These are phyloP conservation scores for Paradendryphiella salina DNA, from an alignment of 2,329 filamentous ascomycete species.

Conservation along the genomic window DNA sequence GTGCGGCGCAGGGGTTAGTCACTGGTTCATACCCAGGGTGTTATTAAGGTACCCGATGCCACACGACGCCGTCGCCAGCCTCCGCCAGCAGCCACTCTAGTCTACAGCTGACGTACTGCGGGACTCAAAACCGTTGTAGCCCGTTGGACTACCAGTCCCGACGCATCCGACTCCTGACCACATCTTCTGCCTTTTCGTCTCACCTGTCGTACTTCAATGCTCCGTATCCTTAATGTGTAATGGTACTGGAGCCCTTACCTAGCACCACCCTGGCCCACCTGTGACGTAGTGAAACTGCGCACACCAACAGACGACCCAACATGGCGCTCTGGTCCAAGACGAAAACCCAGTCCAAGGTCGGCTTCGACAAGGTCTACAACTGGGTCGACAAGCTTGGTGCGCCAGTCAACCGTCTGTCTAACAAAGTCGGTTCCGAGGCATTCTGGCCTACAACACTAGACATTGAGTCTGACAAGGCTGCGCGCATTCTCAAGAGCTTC, in stretches of 20 bases:
- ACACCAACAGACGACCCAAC: constrained; percentile 4
- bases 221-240: constrained; percentile 29
- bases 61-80: constrained; percentile 18
- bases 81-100: constrained; percentile 17
- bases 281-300: constrained; percentile 10
- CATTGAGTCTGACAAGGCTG: constrained; percentile 88
- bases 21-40: constrained; percentile 15
- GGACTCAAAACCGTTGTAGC: constrained; percentile 27
- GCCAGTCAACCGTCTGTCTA: constrained; percentile 78
- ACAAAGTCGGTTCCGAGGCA: constrained; percentile 78
- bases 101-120: constrained; percentile 31
- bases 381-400: constrained; percentile 69
- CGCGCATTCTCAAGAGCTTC: constrained; percentile 85
- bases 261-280: constrained; percentile 24
- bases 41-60: constrained; percentile 35
- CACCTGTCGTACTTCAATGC: constrained; percentile 16
- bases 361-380: constrained; percentile 74
- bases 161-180: constrained; percentile 18
- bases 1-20: constrained; percentile 16
- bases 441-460: constrained; percentile 87
- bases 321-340: constrained; percentile 44
- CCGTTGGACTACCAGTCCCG: constrained; percentile 27
- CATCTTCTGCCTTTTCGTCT: constrained; percentile 14
- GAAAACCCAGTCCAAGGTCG: constrained; percentile 41
- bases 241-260: constrained; percentile 20